Base-by-base conservation (phyloP, 768 basidiomycete species). In the Podaxis sp. region DNA sequence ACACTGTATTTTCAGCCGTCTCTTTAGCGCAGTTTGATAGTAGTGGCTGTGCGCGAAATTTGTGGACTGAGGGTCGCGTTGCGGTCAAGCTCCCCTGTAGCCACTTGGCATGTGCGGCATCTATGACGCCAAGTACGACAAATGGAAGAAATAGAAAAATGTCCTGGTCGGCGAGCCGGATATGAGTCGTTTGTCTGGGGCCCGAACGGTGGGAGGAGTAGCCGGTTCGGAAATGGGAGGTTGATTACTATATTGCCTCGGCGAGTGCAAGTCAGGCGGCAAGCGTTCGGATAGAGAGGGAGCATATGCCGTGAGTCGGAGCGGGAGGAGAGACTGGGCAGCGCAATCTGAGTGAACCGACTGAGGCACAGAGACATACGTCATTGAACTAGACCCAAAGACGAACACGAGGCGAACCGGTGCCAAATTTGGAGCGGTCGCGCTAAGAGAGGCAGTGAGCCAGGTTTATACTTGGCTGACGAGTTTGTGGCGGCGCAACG, bases 321-420 rank as follows among this genome's bases (percentile, higher is more conserved):
- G 53, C 60, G 53, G 52, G 41, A 33, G 37, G 37, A 48, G 17
- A 7, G 26, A n/a, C 11, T 20, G 44, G n/a, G n/a, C 54, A 38
- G 24, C 8, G 41, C 1, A 24, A 26, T 44, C 56, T 64, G 22
- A 58, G 58, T 33, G 30, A 26, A 53, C 54, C 15, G 30, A 36
- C 4, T 24, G 37, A 40, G 36, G 33, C 50, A 44, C 51, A 15
- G 41, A 28, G 33, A 12, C 36, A 33, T 37, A 64, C 63, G 63
- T 64, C 63, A 64, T 52, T 15, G 41, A 22, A 28, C n/a, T 20
- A n/a, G 51, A 3, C 11, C 1, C 26, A 40, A 17, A 46, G 24
- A 17, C 46, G 53, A 60, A 57, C 64, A 62, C 64, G 64, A 62
- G 60, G 64, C 60, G 44, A 33, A 11, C 58, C 40, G 38, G 41